Evolutionary conservation across 108 stramenopile species (phyloP).

Genomic region (Chaetoceros tenuissimus): DNA sequence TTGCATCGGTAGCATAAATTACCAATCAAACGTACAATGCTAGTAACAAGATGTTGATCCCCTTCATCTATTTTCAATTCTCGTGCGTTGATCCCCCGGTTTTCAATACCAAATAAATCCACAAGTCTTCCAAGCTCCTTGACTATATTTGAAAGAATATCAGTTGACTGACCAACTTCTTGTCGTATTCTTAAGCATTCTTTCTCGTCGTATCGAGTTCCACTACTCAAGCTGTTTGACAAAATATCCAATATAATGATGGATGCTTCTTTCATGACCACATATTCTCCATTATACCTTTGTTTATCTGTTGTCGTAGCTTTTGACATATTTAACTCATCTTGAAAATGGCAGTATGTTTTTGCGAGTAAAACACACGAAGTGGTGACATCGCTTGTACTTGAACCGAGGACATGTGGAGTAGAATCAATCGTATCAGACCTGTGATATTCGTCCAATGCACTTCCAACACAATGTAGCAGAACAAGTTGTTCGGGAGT

Average conservation of each 20-base stretch:
- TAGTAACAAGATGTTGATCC: slow-evolving; percentile 45
- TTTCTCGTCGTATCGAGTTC: slow-evolving; percentile 11
- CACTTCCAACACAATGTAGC: slow-evolving; percentile 51
- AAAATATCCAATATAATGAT: slow-evolving; percentile 53
- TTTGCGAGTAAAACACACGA: slow-evolving; percentile 36
- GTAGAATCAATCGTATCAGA: slow-evolving; percentile 9
- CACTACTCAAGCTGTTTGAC: slow-evolving; percentile 32
- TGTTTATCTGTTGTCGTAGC: neutral
- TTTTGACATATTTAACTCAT: neutral
- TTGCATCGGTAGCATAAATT: slow-evolving; percentile 63
- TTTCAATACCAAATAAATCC: slow-evolving; percentile 37
- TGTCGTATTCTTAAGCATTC: slow-evolving; percentile 17
- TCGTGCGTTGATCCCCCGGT: slow-evolving; percentile 37
- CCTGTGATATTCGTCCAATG: slow-evolving; percentile 29
- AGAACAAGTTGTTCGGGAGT: slow-evolving; percentile 72
- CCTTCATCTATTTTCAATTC: slow-evolving; percentile 38
- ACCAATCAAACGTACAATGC: slow-evolving; percentile 56
- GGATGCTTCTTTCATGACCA: slow-evolving; percentile 27
- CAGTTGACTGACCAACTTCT: slow-evolving; percentile 41
- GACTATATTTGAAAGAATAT: slow-evolving; percentile 27
- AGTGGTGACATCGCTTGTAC: slow-evolving; percentile 12
- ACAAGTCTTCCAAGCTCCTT: slow-evolving; percentile 39
- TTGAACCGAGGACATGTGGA: slow-evolving; percentile 32
- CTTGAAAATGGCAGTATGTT: slow-evolving; percentile 21
- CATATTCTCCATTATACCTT: slow-evolving; percentile 23